Base-by-base conservation (phyloP, 2,329 filamentous ascomycete species). In the Chrysoporthe deuterocubensis region DNA sequence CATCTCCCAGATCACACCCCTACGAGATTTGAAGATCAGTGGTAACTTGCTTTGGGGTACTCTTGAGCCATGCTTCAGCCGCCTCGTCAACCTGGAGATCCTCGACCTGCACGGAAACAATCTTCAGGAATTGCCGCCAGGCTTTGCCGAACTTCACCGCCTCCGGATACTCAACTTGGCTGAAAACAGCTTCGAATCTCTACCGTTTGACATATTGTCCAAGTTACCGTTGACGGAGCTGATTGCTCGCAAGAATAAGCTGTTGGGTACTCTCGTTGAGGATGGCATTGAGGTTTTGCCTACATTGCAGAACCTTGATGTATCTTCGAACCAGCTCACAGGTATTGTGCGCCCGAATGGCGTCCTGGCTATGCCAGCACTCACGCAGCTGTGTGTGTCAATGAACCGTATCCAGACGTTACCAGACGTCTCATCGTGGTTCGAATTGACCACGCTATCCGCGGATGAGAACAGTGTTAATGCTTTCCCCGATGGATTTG, bases 91-190 rank as follows among this genome's bases (percentile, higher is more conserved):
- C 62, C 83, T 99, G 0, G 94, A 97, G 76, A 85, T 89, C 21
- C 82, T 98, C 9, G 94, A 98, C 71, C 75, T 98, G 9, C 92
- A 93, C 71, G 87, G 87, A 16, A 99, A 99, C 78, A 87, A 89
- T 69, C 84, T 99, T 26, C 88, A 90, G 8, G 83, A 84, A 1
- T 81, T 99, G 18, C 92, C 94, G 0, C 79, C 85, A 11, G 85
- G 86, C 14, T 76, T 97, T 1, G 84, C 85, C n/a, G 85, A 87
- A 40, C 85, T 98, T 70, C 81, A 82, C 2, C 86, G 86, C 34
- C 84, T 99, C 42, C 89, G 92, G 37, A 85, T 92, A 11, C 81
- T 98, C 62, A 95, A 97, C 74, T 77, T 97, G 32, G 89, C 90
- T 67, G 88, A 93, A 71, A 99, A 99, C 73, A 85, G 87, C 64